These are phyloP conservation scores for Exidia glandulosa DNA, from an alignment of 768 basidiomycete genomes.

Conservation along the genomic window DNA sequence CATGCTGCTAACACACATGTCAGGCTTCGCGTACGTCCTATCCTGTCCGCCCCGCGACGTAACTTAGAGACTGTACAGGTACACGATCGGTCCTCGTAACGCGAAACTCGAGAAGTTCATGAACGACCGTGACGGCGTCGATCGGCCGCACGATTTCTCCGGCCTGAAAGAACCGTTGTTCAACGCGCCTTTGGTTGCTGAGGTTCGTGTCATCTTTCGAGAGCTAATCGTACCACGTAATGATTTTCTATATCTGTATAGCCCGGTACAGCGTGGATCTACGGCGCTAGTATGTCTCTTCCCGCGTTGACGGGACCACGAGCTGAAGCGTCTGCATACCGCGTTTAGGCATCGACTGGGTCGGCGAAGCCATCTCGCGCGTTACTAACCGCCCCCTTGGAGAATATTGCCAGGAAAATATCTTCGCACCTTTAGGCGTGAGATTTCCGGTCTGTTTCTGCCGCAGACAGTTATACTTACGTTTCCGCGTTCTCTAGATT, in stretches of 20 bases:
- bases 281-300: not conserved
- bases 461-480: not conserved
- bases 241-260: not conserved
- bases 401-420: not conserved
- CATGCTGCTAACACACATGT: not conserved
- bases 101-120: not conserved
- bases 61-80: no score
- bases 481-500: not conserved
- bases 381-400: not conserved
- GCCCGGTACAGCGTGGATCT: not conserved
- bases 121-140: not conserved
- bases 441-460: not conserved
- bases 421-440: not conserved
- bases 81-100: not conserved
- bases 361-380: not conserved
- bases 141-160: not conserved
- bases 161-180: not conserved
- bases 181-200: not conserved
- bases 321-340: not conserved
- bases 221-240: not conserved
- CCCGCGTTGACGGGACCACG: not conserved
- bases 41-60: not conserved
- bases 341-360: not conserved
- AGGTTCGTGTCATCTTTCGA: not conserved
- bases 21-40: not conserved